Conservation (phyloP, 306 rosid genomes). For the Ziziphus jujuba region DNA sequence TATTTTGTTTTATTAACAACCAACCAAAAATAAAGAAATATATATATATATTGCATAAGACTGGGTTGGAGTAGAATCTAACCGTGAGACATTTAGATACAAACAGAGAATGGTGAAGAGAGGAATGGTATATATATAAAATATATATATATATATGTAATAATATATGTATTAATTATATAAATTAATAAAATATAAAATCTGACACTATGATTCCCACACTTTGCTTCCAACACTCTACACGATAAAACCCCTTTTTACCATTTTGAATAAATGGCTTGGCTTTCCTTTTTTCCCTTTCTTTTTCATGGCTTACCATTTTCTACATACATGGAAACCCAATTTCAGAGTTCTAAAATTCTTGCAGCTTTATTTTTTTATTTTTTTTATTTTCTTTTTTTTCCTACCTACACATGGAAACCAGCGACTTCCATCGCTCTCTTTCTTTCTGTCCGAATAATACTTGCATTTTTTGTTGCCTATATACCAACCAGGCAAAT, state of each 20-base stretch:
- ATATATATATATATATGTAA: neutral
- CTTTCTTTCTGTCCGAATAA: no score
- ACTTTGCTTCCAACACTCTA: conserved; percentile 82
- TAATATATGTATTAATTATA: no score
- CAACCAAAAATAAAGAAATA: neutral
- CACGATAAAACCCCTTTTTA: conserved; percentile 55
- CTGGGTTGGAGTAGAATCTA: conserved; percentile 49
- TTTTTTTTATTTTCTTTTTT: no score
- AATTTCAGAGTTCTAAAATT: neutral
- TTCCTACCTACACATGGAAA: no score
- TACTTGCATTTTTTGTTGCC: no score
- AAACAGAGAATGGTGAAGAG: conserved; percentile 18
- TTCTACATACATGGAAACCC: conserved; percentile 26
- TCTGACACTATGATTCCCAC: conserved; percentile 82
- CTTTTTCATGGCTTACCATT: conserved; percentile 37
- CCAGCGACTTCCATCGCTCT: no score
- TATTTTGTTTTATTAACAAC: no score
- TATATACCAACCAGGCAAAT: no score
- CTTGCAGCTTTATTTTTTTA: conserved; percentile 39
- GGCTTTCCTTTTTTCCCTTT: conserved; percentile 22
- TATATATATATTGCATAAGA: neutral
- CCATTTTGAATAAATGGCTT: conserved; percentile 35
- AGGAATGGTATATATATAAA: neutral
- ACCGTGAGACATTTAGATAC: conserved; percentile 46
- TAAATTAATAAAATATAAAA: neutral